phyloP scores from a whole-genome alignment of 2,329 filamentous ascomycete genomes.

The Alternaria gaisen region DNA sequence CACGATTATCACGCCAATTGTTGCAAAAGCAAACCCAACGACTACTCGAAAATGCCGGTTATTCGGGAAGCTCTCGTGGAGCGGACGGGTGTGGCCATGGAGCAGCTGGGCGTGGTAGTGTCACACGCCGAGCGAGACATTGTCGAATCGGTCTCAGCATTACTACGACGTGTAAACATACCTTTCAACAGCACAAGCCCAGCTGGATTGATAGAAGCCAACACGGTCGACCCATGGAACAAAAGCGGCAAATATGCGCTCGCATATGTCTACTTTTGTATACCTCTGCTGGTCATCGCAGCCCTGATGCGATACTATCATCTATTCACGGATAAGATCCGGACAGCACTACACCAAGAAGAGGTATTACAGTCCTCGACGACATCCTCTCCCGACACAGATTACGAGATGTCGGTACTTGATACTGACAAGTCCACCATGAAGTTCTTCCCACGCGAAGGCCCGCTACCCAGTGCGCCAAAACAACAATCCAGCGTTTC shows the following conservation, averaged over 20 bases:
- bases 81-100: conserved; percentile 41
- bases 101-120: conserved; percentile 38
- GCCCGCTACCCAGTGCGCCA: conserved; percentile 67
- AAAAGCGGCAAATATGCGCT: conserved; percentile 85
- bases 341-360: conserved; percentile 87
- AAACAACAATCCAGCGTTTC: conserved; percentile 75
- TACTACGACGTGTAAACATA: conserved; percentile 62
- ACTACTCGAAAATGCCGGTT: conserved; percentile 45
- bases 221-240: conserved; percentile 76
- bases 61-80: conserved; percentile 42
- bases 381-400: conserved; percentile 63
- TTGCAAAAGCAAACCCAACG: conserved; percentile 16
- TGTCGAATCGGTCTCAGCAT: conserved; percentile 36
- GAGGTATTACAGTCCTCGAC: conserved; percentile 74
- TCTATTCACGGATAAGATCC: conserved; percentile 91
- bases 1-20: conserved; percentile 24
- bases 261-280: conserved; percentile 87
- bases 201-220: conserved; percentile 64
- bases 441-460: conserved; percentile 78
- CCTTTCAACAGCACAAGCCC: conserved; percentile 65
- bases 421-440: conserved; percentile 69
- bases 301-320: conserved; percentile 80
- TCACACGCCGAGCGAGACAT: conserved; percentile 43
- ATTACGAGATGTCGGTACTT: conserved; percentile 69
- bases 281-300: conserved; percentile 74